A percentile compares a stretch with the other conserved stretches of the same genome.
These are phyloP conservation scores for Teratosphaeria pseudoeucalypti DNA, from an alignment of 2,329 filamentous ascomycete species.

Conservation along the genomic window DNA sequence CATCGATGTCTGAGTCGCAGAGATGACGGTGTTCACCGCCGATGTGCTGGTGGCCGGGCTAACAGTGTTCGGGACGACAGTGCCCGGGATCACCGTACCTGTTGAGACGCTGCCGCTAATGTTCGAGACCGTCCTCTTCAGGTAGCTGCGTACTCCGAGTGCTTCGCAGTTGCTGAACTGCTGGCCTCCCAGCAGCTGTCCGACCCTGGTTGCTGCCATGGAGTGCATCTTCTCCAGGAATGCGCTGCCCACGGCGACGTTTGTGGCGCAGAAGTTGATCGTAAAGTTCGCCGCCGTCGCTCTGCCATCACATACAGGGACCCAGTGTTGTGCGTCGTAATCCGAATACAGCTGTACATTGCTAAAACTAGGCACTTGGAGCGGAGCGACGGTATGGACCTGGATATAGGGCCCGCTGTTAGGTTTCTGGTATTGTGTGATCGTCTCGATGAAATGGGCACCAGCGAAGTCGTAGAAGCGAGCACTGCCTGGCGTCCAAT, in stretches of 20 bases:
- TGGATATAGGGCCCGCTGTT: slow-evolving; percentile 11
- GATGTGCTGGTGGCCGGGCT: not conserved
- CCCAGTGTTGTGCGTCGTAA: slow-evolving; percentile 7
- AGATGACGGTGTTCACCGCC: not conserved
- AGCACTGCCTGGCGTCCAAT: slow-evolving; percentile 11
- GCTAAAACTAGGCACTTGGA: slow-evolving; percentile 4
- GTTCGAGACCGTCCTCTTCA: not conserved
- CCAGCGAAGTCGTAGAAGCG: slow-evolving; percentile 10
- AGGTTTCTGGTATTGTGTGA: slow-evolving; percentile 10
- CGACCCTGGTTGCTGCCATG: slow-evolving; percentile 8
- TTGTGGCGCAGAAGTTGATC: slow-evolving; percentile 12
- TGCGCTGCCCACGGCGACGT: slow-evolving; percentile 2
- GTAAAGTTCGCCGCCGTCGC: slow-evolving; percentile 12
- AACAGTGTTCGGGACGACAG: not conserved
- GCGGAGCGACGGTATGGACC: slow-evolving; percentile 11
- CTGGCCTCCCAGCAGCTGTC: slow-evolving; percentile 10
- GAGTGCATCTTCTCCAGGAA: slow-evolving; percentile 10
- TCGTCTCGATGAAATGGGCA: slow-evolving; percentile 8
- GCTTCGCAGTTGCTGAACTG: slow-evolving; percentile 12
- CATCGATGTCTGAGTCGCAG: not conserved
- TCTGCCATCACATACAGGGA: slow-evolving; percentile 9
- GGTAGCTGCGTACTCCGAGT: slow-evolving; percentile 1
- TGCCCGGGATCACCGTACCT: not conserved
- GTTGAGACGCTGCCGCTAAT: not conserved
- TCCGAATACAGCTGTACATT: slow-evolving; percentile 8